Conservation (phyloP, 768 basidiomycete species). For the Hemileccinum rubropunctum region DNA sequence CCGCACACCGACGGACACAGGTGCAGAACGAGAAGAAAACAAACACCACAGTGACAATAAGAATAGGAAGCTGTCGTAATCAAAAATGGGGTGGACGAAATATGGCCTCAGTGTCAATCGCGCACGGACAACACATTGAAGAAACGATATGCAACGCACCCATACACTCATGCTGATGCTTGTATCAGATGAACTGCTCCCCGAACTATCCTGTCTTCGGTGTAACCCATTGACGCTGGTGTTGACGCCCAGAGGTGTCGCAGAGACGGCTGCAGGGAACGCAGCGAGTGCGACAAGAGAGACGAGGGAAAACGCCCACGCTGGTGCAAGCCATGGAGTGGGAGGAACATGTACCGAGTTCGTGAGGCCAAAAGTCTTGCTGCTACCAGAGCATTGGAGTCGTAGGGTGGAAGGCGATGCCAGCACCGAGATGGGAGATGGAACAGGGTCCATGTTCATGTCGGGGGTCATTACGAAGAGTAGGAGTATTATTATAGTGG, state of each 20-base stretch:
- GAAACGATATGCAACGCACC: constrained; percentile 24
- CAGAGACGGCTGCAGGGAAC: constrained; percentile 1
- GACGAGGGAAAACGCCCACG: too few species aligned
- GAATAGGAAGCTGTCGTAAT: constrained; percentile 24
- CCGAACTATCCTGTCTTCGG: neutral
- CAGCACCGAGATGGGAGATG: too few species aligned
- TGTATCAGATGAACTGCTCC: neutral
- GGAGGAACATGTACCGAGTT: neutral
- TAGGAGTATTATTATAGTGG: too few species aligned
- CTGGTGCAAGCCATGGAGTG: neutral
- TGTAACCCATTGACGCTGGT: neutral
- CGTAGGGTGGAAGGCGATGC: neutral
- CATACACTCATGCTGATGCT: constrained; percentile 21
- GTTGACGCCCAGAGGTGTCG: neutral
- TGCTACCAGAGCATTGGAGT: constrained; percentile 10
- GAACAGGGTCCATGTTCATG: too few species aligned
- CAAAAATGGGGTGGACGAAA: neutral
- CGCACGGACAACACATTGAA: neutral
- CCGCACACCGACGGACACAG: constrained; percentile 22
- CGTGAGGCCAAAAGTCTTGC: neutral
- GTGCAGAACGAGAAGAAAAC: constrained; percentile 17
- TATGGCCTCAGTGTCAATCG: neutral
- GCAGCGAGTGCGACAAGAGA: constrained; percentile 5
- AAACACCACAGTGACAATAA: constrained; percentile 23
- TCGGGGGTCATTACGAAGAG: too few species aligned